Evolutionary conservation across 2,329 filamentous ascomycete genomes (phyloP), one percentile per base, ranked within the genome.

Genomic region (Beauveria varroae): DNA sequence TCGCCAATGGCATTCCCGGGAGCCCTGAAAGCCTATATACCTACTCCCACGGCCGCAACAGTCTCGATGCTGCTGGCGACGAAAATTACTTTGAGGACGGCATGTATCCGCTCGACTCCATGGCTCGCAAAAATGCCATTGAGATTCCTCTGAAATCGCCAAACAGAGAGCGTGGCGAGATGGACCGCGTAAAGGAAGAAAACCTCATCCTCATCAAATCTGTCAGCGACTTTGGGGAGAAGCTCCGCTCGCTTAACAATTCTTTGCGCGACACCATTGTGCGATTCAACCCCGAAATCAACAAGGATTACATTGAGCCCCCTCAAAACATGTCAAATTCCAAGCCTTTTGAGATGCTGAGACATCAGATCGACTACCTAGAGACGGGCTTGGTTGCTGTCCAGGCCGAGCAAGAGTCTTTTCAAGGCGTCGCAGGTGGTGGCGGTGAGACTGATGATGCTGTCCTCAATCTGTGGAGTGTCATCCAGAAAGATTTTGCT

Each of bases 1-100:
- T 76, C 7, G 70, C 78, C 46, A 82, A 83, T 61, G 84, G 82
- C 22, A 85, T 90, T 64, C 89, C 88, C 6, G 86, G 88, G 60
- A 92, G 88, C 67, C 88, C 89, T 8, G 89, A 91, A 70, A 92
- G 88, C 75, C 83, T 91, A 64, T 88, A 90, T 68, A 86, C 85
- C 1, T 88, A 86, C 67, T 81, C 85, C 14, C 82, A 86, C 67
- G 81, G 81, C 55, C 80, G 83, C 56, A 82, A 83, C 63, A 86
- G 84, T 67, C 70, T 84, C 64, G 83, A 85, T 40, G 77, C 79
- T 20, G 70, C 78, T 1, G 77, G 77, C 44, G 82, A 84, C 18
- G 81, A 84, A 7, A 76, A 85, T 62, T 82, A 87, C 53, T 92
- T 96, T 67, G 90, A 96, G 68, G 90, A 95, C 65, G 90, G 86